These are phyloP conservation scores for Kwoniella bestiolae DNA, from an alignment of 768 basidiomycete genomes.

Conservation along the genomic window DNA sequence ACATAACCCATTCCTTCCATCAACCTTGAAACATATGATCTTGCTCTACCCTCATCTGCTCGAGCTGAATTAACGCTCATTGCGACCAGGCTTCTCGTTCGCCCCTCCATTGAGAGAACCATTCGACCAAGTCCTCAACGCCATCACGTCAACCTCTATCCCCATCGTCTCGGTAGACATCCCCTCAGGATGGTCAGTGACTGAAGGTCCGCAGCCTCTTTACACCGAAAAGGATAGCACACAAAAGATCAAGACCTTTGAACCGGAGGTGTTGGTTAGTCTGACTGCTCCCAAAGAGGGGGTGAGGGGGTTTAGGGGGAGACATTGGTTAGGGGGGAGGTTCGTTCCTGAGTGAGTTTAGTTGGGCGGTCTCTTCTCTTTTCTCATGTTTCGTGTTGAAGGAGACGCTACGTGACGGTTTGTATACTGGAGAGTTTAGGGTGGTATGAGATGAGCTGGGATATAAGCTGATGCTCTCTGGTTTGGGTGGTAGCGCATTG, in stretches of 20 bases:
- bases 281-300: conserved; percentile 95
- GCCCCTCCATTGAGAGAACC: conserved; percentile 84
- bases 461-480: conserved; percentile 60
- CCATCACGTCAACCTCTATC: conserved; percentile 67
- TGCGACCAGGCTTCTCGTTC: conserved; percentile 96
- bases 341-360: conserved; percentile 80
- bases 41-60: too few species aligned
- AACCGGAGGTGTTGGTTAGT: conserved; percentile 80
- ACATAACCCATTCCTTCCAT: too few species aligned
- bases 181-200: conserved; percentile 95
- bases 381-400: too few species aligned
- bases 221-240: conserved; percentile 42
- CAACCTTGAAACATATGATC: background rate
- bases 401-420: too few species aligned
- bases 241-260: conserved; percentile 61
- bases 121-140: conserved; percentile 74
- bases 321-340: conserved; percentile 91
- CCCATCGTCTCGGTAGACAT: conserved; percentile 96
- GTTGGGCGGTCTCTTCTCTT: background rate
- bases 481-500: conserved; percentile 65
- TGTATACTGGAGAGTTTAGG: too few species aligned
- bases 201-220: conserved; percentile 64
- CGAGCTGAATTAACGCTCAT: too few species aligned
- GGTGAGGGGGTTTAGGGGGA: conserved; percentile 72
- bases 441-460: conserved; percentile 62